phyloP scores from a whole-genome alignment of 1,139 yeast genomes.

The Yamadazyma sp. region DNA sequence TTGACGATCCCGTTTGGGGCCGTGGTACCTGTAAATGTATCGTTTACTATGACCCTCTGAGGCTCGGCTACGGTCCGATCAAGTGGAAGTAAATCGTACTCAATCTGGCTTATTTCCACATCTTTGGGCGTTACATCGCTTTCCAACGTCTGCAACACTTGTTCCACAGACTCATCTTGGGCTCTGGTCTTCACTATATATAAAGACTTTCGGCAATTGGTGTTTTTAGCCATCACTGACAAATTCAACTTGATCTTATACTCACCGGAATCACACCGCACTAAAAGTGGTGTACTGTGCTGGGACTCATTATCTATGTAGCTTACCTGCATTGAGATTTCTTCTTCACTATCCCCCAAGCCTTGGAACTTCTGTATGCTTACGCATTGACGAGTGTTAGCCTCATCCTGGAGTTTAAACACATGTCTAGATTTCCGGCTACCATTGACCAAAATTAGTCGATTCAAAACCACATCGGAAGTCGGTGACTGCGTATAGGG shows the following conservation, averaged over 20 bases:
- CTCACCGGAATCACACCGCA: constrained; percentile 23
- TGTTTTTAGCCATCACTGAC: constrained; percentile 18
- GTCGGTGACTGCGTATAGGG: constrained; percentile 21
- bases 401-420: constrained; percentile 18
- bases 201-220: constrained; percentile 18
- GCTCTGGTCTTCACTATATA: constrained; percentile 27
- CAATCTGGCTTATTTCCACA: constrained; percentile 29
- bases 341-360: constrained; percentile 8
- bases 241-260: constrained; percentile 29
- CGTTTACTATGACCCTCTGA: constrained; percentile 34
- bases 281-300: constrained; percentile 25
- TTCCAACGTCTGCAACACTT: constrained; percentile 11
- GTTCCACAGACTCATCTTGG: constrained; percentile 11
- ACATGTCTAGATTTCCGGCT: constrained; percentile 21
- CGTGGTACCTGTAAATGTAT: constrained; percentile 20
- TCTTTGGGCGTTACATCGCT: constrained; percentile 5
- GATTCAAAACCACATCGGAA: constrained; percentile 21
- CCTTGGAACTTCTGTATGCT: constrained; percentile 17
- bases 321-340: constrained; percentile 16
- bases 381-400: constrained; percentile 13
- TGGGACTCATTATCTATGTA: constrained; percentile 26
- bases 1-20: constrained; percentile 24
- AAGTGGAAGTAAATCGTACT: constrained; percentile 27
- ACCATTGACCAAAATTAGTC: constrained; percentile 23
- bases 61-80: constrained; percentile 17